These are phyloP conservation scores for Hsuehochloa calcarea DNA, from an alignment of 176 grass and related monocot species.

Conservation along the genomic window DNA sequence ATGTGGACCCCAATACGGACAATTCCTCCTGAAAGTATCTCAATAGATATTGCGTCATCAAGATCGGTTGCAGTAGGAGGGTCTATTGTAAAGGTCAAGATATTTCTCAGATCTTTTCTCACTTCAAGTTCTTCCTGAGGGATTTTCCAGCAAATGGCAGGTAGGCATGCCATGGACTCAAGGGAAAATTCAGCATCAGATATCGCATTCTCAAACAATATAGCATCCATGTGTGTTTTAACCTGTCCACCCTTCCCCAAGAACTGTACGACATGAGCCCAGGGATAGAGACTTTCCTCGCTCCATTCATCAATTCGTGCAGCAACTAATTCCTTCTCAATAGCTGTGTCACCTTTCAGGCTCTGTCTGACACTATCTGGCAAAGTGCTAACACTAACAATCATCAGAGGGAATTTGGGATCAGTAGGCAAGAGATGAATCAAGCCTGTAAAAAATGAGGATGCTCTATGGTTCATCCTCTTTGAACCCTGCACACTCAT, in stretches of 20 bases:
- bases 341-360: conserved; percentile 49
- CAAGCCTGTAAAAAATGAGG: conserved; percentile 23
- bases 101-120: conserved; percentile 76
- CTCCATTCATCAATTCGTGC: conserved; percentile 81
- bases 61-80: conserved; percentile 73
- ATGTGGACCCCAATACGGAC: conserved; percentile 88
- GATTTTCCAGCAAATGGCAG: conserved; percentile 58
- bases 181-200: conserved; percentile 46
- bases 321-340: conserved; percentile 71
- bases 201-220: conserved; percentile 91
- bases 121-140: conserved; percentile 62
- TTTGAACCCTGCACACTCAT: conserved; percentile 31
- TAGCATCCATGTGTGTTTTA: conserved; percentile 83
- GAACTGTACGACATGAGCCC: conserved; percentile 54
- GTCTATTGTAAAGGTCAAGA: conserved; percentile 83
- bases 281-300: conserved; percentile 66
- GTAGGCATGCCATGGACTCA: conserved; percentile 65
- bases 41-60: conserved; percentile 94
- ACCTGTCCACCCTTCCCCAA: conserved; percentile 74
- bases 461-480: conserved; percentile 44
- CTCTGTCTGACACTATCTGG: conserved; percentile 58
- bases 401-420: conserved; percentile 81
- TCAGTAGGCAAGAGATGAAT: conserved; percentile 65
- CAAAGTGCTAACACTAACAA: conserved; percentile 51
- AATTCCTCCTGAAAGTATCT: conserved; percentile 57